Evolutionary conservation across 768 basidiomycete species (phyloP), one percentile per base, ranked within the genome.

Genomic region (Rossbeevera mucosa): DNA sequence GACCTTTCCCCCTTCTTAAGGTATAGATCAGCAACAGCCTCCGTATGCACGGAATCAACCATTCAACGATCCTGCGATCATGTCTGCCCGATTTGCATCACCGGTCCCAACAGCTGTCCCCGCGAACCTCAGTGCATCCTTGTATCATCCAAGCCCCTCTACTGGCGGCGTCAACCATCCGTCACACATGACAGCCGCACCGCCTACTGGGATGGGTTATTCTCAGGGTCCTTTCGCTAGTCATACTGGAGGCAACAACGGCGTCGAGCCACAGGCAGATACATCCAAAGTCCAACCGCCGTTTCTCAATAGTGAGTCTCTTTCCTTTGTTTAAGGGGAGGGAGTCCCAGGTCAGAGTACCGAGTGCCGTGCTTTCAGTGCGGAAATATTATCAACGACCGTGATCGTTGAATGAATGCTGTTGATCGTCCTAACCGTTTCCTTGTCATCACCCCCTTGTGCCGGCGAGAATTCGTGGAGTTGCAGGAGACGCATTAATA

Each of bases 361-460:
- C 88, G 79, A 89, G 86, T 74, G 72, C 85, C 85, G 83, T 87
- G 76, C 86, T 86, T 88, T 86, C 85, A 89, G 87, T 86, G 83
- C 86, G 85, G 83, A 85, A 83, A 80, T 74, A 81, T 74, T 81
- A 80, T 72, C 76, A 82, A 79, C 83, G 79, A 68, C 79, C 78
- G 75, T 88, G 76, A 88, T 65, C 62, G 54, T 60, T 61, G 61
- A 65, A 67, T 68, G 64, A 64, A 68, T 73, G 67, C 54, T 61
- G 28, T 48, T 65, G 21, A 50, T 52, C 56, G 40, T 44, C 54
- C 55, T 61, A 61, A 54, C 63, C 52, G 58, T 18, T 38, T 45
- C 59, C 53, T 64, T 59, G 49, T 64, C 58, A 57, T 59, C 56
- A 46, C 26, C 61, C 57, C 55, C 44, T 56, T 55, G 51, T 59